Base-by-base conservation (phyloP, 768 basidiomycete genomes). In the Collybia sordida region DNA sequence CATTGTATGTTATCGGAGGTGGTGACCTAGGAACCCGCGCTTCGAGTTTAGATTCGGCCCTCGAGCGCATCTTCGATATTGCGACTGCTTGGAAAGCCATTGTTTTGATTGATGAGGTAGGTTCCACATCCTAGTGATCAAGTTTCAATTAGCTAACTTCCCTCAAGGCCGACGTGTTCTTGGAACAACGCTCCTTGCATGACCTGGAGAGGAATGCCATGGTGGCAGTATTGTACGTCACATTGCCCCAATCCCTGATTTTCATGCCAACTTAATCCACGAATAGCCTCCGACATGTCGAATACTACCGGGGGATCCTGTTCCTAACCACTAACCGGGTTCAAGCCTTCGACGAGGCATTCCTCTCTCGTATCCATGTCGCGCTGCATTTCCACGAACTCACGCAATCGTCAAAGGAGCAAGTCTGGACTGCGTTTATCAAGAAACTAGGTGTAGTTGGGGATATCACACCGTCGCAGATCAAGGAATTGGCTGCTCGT, bases 191-290 rank as follows among this genome's bases (percentile, higher is more conserved):
- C 5, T 81, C 81, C 3, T 67, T 85, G 34, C 80, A 84, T 48
- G 80, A 86, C 58, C 60, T 86, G 11, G 74, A 82, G 57, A 74
- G 85, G 9, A 88, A 87, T 55, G 85, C 85, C 0, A 84, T 87
- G 78, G 84, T 88, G 5, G 83, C 84, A 3, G 84, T 86, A 11
- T 86, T 83, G 76, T 78, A 59, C 54, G 72, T 60, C 25, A 18
- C 14, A 39, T 17, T 35, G 40, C 28, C 21, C 17, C 36, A 12
- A 12, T 27, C 24, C 31, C 43, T 53, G 37, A 45, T 61, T 31
- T 57, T 62, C 46, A 42, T 28, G 59, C 59, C 59, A 35, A 66
- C 59, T 0, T 55, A 65, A 21, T 64, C 50, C 34, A 57, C 59
- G 38, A 52, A 63, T 34, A 79, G 77, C 70, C 70, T 80, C 22